Base-by-base conservation (phyloP, 441 rosid species). In the Euphorbia schlechtendalii region DNA sequence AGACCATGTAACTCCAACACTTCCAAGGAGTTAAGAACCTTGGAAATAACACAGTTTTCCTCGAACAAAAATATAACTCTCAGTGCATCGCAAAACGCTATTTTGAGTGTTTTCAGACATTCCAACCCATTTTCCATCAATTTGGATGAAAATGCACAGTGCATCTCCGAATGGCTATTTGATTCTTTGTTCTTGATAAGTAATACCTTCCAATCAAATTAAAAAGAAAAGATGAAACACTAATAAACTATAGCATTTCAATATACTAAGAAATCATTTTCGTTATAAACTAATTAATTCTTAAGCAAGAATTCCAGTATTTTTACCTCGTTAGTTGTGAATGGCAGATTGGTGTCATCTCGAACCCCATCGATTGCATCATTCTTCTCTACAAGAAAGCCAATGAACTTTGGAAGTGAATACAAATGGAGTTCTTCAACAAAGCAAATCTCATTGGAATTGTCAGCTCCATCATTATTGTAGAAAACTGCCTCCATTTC, bases 401-500 rank as follows among this genome's bases (percentile, higher is more conserved):
- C 48, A 43, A 43, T 12, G 2, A 43, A 43, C 48, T 43, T 43
- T 5, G 48, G 48, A 43, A 43, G 48, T 43, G 48, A 43, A 43
- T 11, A 43, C 48, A 43, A 43, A 43, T 43, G 48, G 2, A 43
- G 48, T 43, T 43, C 48, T 43, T 43, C 48, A 43, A 43, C 14
- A 43, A 4, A 43, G 48, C 17, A 43, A 43, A 12, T 12, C 48
- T 43, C 48, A 14, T 43, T 11, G 15, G 15, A 20, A 25, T 45
- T 13, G 17, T 25, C 36, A 43, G 22, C 54, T 3, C 4, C 54
- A 24, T 43, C 65, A 5, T 15, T 25, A 24, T 36, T 8, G 14
- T 15, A 24, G 12, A 61, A 43, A 17, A 61, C 11, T 61, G 13
- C 65, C 53, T 61, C 65, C 36, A 61, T 61, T 34, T 61, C 53